Conservation (phyloP, 208 protist species). For the Zelonia costaricensis region DNA sequence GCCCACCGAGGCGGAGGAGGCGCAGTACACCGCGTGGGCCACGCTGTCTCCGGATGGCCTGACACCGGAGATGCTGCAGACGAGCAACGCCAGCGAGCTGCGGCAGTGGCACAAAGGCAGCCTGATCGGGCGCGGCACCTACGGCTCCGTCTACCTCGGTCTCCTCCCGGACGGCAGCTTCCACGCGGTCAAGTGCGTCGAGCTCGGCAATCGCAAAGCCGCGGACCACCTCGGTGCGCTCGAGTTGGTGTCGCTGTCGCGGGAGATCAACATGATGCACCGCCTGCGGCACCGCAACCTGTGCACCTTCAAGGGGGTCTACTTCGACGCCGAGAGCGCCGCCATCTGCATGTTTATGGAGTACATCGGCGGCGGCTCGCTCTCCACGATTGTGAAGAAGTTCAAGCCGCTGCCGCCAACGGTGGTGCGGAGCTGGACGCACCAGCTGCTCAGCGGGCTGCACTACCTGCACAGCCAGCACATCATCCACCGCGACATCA, state of each 20-base stretch:
- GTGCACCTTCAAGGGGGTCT: conserved; percentile 89
- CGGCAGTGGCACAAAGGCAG: conserved; percentile 71
- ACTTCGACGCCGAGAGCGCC: conserved; percentile 54
- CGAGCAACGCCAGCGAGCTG: conserved; percentile 66
- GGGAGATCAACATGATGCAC: conserved; percentile 94
- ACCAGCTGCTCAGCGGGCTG: conserved; percentile 85
- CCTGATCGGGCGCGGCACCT: conserved; percentile 89
- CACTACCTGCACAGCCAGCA: conserved; percentile 90
- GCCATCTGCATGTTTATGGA: conserved; percentile 93
- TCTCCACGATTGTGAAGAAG: conserved; percentile 82
- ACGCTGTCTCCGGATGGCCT: conserved; percentile 69
- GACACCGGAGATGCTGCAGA: conserved; percentile 90
- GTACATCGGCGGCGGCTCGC: conserved; percentile 90
- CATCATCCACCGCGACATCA: conserved; percentile 93
- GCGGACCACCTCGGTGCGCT: conserved; percentile 60
- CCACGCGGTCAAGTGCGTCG: conserved; percentile 90
- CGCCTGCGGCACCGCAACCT: conserved; percentile 89
- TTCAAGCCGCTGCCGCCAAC: conserved; percentile 82
- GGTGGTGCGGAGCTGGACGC: conserved; percentile 89
- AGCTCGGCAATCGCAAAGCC: conserved; percentile 39
- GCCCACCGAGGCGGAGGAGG: conserved; percentile 71
- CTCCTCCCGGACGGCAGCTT: conserved; percentile 82
- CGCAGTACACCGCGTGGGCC: conserved; percentile 70
- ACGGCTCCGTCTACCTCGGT: conserved; percentile 91
- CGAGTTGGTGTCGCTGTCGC: conserved; percentile 84